Percentiles rank a stretch among this genome's conserved stretches.
Evolutionary conservation across 2,329 filamentous ascomycete genomes (phyloP).

Genomic region (Scortechinia acanthostroma): DNA sequence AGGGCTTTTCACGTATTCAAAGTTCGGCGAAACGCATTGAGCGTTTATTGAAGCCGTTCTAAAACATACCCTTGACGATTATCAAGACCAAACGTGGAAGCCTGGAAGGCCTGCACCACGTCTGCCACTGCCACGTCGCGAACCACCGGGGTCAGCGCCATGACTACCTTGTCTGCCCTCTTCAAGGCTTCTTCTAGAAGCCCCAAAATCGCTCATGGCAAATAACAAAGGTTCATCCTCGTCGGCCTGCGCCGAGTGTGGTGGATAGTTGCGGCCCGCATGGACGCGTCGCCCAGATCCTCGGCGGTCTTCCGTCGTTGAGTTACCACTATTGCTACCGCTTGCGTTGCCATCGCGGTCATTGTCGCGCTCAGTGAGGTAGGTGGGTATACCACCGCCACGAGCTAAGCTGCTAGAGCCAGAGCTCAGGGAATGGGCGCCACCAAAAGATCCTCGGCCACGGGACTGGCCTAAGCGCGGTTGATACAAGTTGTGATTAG

Average conservation of each 20-base stretch:
- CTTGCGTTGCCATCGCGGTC: slow-evolving; percentile 24
- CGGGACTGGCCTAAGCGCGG: slow-evolving; percentile 23
- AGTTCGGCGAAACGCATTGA: too few relatives aligned
- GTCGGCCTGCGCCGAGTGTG: slow-evolving; percentile 17
- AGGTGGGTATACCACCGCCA: slow-evolving; percentile 17
- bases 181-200: slow-evolving; percentile 28
- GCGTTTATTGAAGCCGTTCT: slow-evolving; percentile 5
- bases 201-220: slow-evolving; percentile 34
- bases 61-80: slow-evolving; percentile 1
- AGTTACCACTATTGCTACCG: slow-evolving; percentile 24
- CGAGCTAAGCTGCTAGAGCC: slow-evolving; percentile 26
- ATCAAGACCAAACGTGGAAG: slow-evolving; percentile 21
- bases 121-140: slow-evolving; percentile 22
- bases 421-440: slow-evolving; percentile 25
- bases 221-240: slow-evolving; percentile 33
- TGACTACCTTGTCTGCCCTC: slow-evolving; percentile 22
- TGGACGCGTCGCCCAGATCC: slow-evolving; percentile 21
- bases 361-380: slow-evolving; percentile 21
- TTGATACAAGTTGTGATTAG: slow-evolving; percentile 20
- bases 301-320: slow-evolving; percentile 19
- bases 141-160: slow-evolving; percentile 16
- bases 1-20: too few relatives aligned
- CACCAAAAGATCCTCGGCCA: slow-evolving; percentile 23
- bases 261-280: slow-evolving; percentile 18
- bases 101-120: slow-evolving; percentile 19